These are phyloP conservation scores for Peniophora sp. DNA, from an alignment of 1,284 basidiomycete species.

Conservation along the genomic window DNA sequence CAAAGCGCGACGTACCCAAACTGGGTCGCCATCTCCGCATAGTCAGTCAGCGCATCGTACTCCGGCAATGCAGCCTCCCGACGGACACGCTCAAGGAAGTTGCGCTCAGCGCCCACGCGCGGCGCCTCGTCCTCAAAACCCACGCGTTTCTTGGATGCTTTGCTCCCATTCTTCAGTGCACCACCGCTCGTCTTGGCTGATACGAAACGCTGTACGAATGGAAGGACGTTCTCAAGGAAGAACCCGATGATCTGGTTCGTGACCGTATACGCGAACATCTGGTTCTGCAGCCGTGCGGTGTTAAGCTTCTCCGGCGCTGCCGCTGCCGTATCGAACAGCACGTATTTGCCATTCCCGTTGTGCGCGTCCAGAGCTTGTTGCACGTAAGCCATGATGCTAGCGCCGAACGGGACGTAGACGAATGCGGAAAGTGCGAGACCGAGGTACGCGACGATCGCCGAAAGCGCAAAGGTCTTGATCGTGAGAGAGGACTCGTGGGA, in stretches of 20 bases:
- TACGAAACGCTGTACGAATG: conserved; percentile 61
- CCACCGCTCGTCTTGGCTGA: not conserved
- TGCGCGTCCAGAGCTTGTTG: conserved; percentile 30
- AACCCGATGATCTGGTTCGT: conserved; percentile 86
- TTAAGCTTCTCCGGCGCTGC: conserved; percentile 52
- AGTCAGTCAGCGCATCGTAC: conserved; percentile 80
- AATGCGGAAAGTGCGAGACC: conserved; percentile 82
- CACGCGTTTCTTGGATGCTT: conserved; percentile 52
- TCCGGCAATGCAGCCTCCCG: conserved; percentile 75
- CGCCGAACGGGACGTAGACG: conserved; percentile 89
- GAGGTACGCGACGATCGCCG: conserved; percentile 84
- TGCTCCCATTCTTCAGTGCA: conserved; percentile 6
- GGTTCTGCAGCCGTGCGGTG: conserved; percentile 70
- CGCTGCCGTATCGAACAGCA: conserved; percentile 42
- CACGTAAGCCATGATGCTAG: conserved; percentile 62
- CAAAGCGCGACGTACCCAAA: conserved; percentile 91
- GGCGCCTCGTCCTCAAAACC: conserved; percentile 59
- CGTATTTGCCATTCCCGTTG: conserved; percentile 12
- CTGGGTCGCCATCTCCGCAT: conserved; percentile 93
- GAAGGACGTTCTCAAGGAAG: conserved; percentile 80
- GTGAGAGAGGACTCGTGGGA: conserved; percentile 78
- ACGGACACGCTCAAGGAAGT: conserved; percentile 72
- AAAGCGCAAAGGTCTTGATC: conserved; percentile 86
- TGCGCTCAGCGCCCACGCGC: conserved; percentile 49
- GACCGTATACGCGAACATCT: conserved; percentile 93